Base-by-base conservation (phyloP, 2,329 filamentous ascomycete genomes). In the Arthroderma uncinatum region DNA sequence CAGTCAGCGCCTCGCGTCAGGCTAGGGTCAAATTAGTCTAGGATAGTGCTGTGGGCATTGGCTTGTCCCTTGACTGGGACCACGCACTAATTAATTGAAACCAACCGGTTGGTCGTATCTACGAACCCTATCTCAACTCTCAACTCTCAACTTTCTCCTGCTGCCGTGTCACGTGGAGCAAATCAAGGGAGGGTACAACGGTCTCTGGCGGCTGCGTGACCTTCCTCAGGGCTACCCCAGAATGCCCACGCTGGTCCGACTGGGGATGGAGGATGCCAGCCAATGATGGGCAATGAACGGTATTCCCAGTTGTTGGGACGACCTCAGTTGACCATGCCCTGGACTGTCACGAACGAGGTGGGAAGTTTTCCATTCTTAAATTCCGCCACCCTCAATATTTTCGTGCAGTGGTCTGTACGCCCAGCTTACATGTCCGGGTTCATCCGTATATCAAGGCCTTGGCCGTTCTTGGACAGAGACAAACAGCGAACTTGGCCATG, bases 171-270 rank as follows among this genome's bases (percentile, higher is more conserved):
- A 50, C 47, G 47, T 50, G 47, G 44, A 50, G 6, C 10, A 33
- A 50, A 50, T 50, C 12, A 19, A 50, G 33, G 47, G 47, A 5
- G 12, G 23, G 14, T 47, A 19, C 47, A 50, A 50, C 47, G 47
- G 47, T 50, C 47, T 33, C 14, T 30, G 25, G 47, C 47, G 47
- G 47, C 47, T 50, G 47, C 47, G 47, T 50, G 47, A 50, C 47
- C 47, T n/a, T 48, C 44, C 10, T 19, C 9, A 19, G 39, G n/a
- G 16, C 19, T 23, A 42, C 39, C 39, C 39, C 39, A 42, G 39
- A 8, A 42, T 42, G 39, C 16, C 40, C 40, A 47, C 19, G 8
- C 19, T 47, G 40, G 40, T 25, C 40, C 19, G 19, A 19, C 10
- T 47, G 40, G 23, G 40, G 12, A 23, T 25, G 21, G 40, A 12